Conservation (phyloP, 2,329 filamentous ascomycete species). For the Pseudogymnoascus sp. region DNA sequence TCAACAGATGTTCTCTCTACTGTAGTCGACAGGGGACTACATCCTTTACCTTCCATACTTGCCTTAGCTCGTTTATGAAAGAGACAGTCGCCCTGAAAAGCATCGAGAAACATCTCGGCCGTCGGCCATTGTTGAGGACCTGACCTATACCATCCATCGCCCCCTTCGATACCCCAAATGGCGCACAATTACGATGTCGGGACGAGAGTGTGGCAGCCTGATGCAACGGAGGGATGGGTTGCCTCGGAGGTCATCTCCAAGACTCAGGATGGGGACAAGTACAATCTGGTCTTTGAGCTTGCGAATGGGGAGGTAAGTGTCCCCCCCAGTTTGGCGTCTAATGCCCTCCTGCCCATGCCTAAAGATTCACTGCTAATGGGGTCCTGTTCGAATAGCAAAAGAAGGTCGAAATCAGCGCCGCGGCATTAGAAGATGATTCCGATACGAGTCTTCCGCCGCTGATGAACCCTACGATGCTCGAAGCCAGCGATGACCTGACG, state of each 20-base stretch:
- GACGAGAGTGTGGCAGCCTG: constrained; percentile 97
- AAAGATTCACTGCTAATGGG: constrained; percentile 21
- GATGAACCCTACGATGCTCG: constrained; percentile 97
- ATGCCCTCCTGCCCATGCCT: constrained; percentile 15
- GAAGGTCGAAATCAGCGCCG: constrained; percentile 66
- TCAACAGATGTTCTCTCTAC: constrained; percentile 5
- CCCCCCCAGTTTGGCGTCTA: neutral
- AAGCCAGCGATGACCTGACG: constrained; percentile 96
- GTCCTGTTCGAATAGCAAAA: constrained; percentile 52
- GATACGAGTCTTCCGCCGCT: constrained; percentile 77
- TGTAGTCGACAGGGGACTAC: constrained; percentile 3
- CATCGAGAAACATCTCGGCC: neutral
- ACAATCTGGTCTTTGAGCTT: constrained; percentile 77
- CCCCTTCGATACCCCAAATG: constrained; percentile 44
- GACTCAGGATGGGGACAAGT: constrained; percentile 74
- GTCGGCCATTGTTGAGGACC: neutral
- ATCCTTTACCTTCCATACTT: neutral
- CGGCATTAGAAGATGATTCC: constrained; percentile 68
- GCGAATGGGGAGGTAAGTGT: constrained; percentile 79
- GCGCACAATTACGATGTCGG: constrained; percentile 93
- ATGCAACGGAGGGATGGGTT: constrained; percentile 92
- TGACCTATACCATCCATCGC: neutral
- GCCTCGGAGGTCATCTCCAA: constrained; percentile 90
- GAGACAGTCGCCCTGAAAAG: neutral
- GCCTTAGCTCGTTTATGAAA: neutral